Base-by-base conservation (phyloP, 2,329 filamentous ascomycete species). In the Fonsecaea multimorphosa region DNA sequence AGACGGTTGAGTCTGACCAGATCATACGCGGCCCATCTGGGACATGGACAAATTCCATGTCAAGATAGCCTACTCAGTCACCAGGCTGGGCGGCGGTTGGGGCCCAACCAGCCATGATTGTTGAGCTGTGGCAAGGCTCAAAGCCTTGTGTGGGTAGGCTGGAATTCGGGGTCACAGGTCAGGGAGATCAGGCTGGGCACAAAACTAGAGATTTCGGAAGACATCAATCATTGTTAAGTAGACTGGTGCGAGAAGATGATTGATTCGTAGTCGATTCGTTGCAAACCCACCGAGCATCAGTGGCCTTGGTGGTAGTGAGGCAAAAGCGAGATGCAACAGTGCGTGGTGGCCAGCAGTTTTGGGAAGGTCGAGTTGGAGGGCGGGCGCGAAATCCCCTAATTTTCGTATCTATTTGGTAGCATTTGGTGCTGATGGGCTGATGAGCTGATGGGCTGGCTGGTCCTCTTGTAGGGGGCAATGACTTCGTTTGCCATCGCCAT, bases 391-490 rank as follows among this genome's bases (percentile, higher is more conserved):
- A 52, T 44, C 44, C 51, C 52, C 11, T 49, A 49, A 60, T 44
- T 51, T 51, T 61, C 49, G 58, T 61, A 34, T 61, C 58, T 55
- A 31, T 40, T 36, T 32, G 56, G 38, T 58, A 40, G 46, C 58
- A 24, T 52, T 51, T 61, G 58, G 58, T 61, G 58, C 58, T 61
- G 58, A 61, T 61, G 58, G 58, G 58, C 58, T 61, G 58, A 61
- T 65, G 63, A 46, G 57, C 53, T 59, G 34, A 65, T 61, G 58
- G 44, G 46, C 51, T 56, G 54, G 54, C 16, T 34, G 6, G 29
- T 14, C 19, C 29, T 24, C 54, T 34, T 58, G 38, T 46, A 27
- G 51, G 53, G 49, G 58, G 58, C 58, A 29, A 44, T 55, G 22
- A 51, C 14, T 46, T 44, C 32, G 49, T 19, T 36, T 44, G n/a